These are phyloP conservation scores for Gaultheria prostrata DNA, from an alignment of 148 eudicot species.

Conservation along the genomic window DNA sequence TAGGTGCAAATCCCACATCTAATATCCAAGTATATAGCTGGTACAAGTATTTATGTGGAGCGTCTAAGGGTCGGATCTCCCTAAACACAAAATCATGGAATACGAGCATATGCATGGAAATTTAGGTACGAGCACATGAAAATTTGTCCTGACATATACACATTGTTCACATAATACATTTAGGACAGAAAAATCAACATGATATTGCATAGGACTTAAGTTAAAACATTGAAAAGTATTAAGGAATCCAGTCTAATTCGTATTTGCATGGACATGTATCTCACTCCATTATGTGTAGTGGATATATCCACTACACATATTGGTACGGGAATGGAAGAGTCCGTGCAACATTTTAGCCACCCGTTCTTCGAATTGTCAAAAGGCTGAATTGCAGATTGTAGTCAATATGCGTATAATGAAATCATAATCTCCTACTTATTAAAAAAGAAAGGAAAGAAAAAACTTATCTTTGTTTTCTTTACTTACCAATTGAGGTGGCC, in stretches of 20 bases:
- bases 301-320: not conserved
- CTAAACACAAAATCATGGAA: not conserved
- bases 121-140: not conserved
- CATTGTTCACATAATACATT: not conserved
- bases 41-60: not conserved
- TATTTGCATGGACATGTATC: not conserved
- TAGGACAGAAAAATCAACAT: not conserved
- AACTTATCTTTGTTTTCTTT: not conserved
- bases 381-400: not conserved
- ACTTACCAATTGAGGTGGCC: conserved; percentile 52
- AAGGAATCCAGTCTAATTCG: not conserved
- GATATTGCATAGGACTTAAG: not conserved
- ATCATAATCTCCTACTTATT: not conserved
- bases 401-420: not conserved
- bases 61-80: not conserved
- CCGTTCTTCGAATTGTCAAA: not conserved
- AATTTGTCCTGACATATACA: not conserved
- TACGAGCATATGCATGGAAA: not conserved
- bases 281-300: too few species aligned
- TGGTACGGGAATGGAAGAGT: not conserved
- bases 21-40: not conserved
- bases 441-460: not conserved
- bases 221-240: not conserved
- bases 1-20: not conserved
- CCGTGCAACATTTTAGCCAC: not conserved